Evolutionary conservation across 805 yeast species (phyloP).

Genomic region (Spencermartinsiella europaea): DNA sequence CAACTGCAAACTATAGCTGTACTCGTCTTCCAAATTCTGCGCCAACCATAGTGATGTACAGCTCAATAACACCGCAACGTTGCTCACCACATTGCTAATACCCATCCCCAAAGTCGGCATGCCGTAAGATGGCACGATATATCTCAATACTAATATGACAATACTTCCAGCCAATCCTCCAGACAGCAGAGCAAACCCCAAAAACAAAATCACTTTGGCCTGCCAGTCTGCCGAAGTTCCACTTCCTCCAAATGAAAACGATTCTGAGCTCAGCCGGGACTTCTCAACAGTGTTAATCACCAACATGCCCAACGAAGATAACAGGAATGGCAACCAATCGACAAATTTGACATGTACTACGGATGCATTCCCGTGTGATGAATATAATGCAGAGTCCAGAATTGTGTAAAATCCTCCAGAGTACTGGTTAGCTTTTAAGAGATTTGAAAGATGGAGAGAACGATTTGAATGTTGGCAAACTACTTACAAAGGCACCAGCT

Average conservation of each 20-base stretch:
- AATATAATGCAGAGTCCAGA: conserved; percentile 82
- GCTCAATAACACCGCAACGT: conserved; percentile 77
- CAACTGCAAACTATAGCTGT: conserved; percentile 82
- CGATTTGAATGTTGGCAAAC: not conserved
- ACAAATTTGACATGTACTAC: conserved; percentile 81
- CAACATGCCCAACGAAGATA: conserved; percentile 85
- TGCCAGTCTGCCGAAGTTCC: conserved; percentile 71
- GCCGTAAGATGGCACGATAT: conserved; percentile 66
- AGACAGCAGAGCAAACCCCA: conserved; percentile 89
- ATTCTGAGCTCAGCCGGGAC: conserved; percentile 40
- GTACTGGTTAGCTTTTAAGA: conserved; percentile 9
- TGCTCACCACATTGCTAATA: conserved; percentile 75
- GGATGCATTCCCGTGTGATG: conserved; percentile 80
- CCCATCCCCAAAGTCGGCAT: conserved; percentile 96
- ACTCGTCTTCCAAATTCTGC: conserved; percentile 94
- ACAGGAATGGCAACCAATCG: conserved; percentile 93
- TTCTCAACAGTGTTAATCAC: conserved; percentile 70
- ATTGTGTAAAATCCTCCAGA: conserved; percentile 75
- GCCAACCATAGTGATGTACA: conserved; percentile 89
- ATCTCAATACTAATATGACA: conserved; percentile 81
- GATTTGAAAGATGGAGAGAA: not conserved
- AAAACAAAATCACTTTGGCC: conserved; percentile 81
- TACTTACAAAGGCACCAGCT: conserved; percentile 35
- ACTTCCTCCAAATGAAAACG: conserved; percentile 37
- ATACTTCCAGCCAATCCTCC: conserved; percentile 93